phyloP scores from a whole-genome alignment of 441 rosid genomes.

The Erodium trifolium region DNA sequence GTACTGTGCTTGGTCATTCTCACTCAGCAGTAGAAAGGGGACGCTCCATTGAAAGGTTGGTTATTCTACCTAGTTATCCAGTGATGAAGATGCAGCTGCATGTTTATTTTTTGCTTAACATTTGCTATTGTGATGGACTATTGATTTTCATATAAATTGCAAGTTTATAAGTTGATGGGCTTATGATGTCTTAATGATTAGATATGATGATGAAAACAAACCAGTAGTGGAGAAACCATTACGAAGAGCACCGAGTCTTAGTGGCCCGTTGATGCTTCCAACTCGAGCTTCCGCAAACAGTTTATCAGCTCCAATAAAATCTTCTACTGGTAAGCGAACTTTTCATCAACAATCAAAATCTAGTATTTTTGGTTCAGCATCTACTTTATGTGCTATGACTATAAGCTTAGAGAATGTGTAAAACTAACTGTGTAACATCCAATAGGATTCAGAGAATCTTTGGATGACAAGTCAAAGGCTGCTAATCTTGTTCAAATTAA shows the following conservation, averaged over 20 bases:
- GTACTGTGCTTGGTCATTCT: slow-evolving; percentile 39
- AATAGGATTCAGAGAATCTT: slow-evolving; percentile 79
- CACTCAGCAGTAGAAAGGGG: slow-evolving; percentile 48
- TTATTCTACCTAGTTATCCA: slow-evolving; percentile 6
- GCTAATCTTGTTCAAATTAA: slow-evolving; percentile 77
- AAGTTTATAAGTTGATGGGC: slow-evolving; percentile 9
- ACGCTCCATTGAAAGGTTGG: slow-evolving; percentile 58
- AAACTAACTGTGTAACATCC: slow-evolving; percentile 18
- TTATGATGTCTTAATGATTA: slow-evolving; percentile 24
- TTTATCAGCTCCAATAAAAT: slow-evolving; percentile 92
- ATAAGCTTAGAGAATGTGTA: not conserved
- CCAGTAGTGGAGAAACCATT: slow-evolving; percentile 35
- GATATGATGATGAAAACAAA: slow-evolving; percentile 60
- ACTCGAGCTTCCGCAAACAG: slow-evolving; percentile 97
- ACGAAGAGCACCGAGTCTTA: slow-evolving; percentile 78
- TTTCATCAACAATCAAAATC: not conserved
- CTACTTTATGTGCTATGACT: not conserved
- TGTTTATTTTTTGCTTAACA: not conserved
- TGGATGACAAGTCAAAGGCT: slow-evolving; percentile 88
- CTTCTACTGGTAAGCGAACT: slow-evolving; percentile 66
- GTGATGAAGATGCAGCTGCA: not conserved
- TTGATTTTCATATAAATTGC: not conserved
- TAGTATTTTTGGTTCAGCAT: slow-evolving; percentile 4
- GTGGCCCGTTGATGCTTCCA: slow-evolving; percentile 95
- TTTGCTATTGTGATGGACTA: not conserved